These are phyloP conservation scores for Penstemon eatonii DNA, from an alignment of 257 asterid species.

Conservation along the genomic window DNA sequence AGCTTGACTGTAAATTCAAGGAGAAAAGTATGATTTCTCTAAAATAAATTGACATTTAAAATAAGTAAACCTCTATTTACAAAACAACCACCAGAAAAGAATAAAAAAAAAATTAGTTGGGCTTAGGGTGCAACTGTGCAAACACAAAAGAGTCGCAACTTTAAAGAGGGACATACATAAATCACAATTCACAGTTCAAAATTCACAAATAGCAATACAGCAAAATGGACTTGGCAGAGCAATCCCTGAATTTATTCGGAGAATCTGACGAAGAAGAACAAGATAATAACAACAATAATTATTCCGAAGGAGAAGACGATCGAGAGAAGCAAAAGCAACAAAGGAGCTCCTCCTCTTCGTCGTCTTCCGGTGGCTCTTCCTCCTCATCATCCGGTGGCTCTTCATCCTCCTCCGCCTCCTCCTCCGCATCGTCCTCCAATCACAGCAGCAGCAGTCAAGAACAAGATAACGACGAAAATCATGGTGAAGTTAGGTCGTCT, in stretches of 20 bases:
- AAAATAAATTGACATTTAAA: too few species aligned
- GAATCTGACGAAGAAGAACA: conserved; percentile 43
- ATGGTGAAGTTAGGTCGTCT: conserved; percentile 60
- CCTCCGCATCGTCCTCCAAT: conserved; percentile 56
- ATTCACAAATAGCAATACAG: not conserved
- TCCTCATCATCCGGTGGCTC: conserved; percentile 43
- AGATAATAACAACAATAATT: conserved; percentile 23
- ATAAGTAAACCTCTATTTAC: too few species aligned
- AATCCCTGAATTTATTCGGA: conserved; percentile 61
- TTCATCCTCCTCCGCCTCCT: conserved; percentile 48
- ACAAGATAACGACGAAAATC: conserved; percentile 42
- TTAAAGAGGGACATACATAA: not conserved
- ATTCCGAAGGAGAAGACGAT: conserved; percentile 37
- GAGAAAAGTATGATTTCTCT: too few species aligned
- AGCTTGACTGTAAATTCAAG: too few species aligned
- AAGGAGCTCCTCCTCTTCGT: conserved; percentile 49
- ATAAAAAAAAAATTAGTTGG: too few species aligned
- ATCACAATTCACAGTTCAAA: not conserved
- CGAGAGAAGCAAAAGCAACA: conserved; percentile 37
- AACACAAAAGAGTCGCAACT: too few species aligned
- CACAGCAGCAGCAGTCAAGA: conserved; percentile 52
- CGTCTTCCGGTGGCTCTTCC: conserved; percentile 51
- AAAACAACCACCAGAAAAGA: too few species aligned
- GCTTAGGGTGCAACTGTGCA: too few species aligned
- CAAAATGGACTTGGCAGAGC: conserved; percentile 63